These are phyloP conservation scores for Aristolochia californica DNA, from an alignment of 164 flowering plant species.

Conservation along the genomic window DNA sequence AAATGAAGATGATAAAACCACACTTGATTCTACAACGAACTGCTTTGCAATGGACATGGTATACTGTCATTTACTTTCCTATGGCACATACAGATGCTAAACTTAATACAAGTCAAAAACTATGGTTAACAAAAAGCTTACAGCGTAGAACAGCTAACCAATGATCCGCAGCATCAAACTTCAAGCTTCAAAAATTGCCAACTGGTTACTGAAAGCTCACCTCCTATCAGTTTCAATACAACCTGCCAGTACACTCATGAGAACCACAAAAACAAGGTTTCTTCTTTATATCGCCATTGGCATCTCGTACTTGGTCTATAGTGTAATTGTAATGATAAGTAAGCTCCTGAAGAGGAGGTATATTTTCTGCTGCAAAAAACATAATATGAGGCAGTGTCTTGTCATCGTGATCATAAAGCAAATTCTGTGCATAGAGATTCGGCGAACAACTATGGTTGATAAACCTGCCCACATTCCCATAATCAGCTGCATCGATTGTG, in stretches of 20 bases:
- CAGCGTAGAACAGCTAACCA: too few relatives aligned
- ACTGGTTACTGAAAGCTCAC: neutral
- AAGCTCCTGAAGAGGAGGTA: slow-evolving; percentile 77
- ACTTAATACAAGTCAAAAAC: neutral
- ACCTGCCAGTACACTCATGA: slow-evolving; percentile 64
- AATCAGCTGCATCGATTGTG: slow-evolving; percentile 65
- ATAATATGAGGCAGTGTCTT: slow-evolving; percentile 75
- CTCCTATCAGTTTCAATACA: slow-evolving; percentile 38
- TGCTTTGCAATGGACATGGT: too few relatives aligned
- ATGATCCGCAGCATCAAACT: too few relatives aligned
- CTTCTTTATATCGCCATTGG: slow-evolving; percentile 54
- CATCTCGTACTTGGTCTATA: slow-evolving; percentile 55
- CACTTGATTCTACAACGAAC: too few relatives aligned
- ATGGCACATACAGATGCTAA: neutral
- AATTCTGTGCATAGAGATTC: slow-evolving; percentile 81
- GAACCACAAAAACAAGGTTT: slow-evolving; percentile 79
- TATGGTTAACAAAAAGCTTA: too few relatives aligned
- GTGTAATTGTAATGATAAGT: slow-evolving; percentile 73
- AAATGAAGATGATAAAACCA: too few relatives aligned
- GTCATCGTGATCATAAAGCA: slow-evolving; percentile 76
- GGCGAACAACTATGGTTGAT: slow-evolving; percentile 93
- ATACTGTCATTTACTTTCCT: too few relatives aligned
- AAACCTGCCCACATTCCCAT: slow-evolving; percentile 75
- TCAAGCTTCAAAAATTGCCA: too few relatives aligned
- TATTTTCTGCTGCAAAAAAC: slow-evolving; percentile 84